Base-by-base conservation (phyloP, 805 yeast species). In the Candida koratica region DNA sequence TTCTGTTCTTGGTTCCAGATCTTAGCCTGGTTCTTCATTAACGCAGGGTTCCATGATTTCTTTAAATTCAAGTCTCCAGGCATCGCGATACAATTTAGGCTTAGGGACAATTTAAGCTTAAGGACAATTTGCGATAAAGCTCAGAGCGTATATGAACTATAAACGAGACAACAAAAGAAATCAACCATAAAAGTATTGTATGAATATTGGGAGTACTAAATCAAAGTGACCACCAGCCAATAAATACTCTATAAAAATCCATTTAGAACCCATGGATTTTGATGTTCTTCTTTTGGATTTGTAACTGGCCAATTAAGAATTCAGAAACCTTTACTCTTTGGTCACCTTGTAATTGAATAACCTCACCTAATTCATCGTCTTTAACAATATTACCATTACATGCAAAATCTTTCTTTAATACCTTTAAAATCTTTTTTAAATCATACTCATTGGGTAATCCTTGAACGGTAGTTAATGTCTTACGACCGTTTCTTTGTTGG, bases 401-500 rank as follows among this genome's bases (percentile, higher is more conserved):
- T 49, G 97, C 98, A 62, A 93, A 90, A 63, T 93, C 97, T 68
- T 93, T 93, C 79, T 93, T 90, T 58, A 90, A 74, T 42, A 87
- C 95, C 65, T 87, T 86, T 55, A 90, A 74, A 55, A 90, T 88
- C 60, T 90, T 86, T 75, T 90, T 90, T 63, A 84, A 72, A 62
- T 90, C 98, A 67, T 87, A 90, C 66, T 93, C 97, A 46, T 69
- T 79, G 48, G 97, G 97, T 44, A 90, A 77, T 59, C 98, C 98
- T 72, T 93, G 97, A 45, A 90, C 97, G 27, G 98, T 90, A 49
- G 98, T 90, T 62, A 90, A 79, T 46, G 97, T 90, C 71, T 90
- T 90, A 73, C 97, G 89, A 62, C 98, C 98, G 73, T 93, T 90
- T 76, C 98, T 90, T 74, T 90, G 98, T 71, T 90, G 98, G 64